Evolutionary conservation across 2,329 filamentous ascomycete species (phyloP), one percentile per base, ranked within the genome.

Genomic region (Pleurostoma richardsiae): DNA sequence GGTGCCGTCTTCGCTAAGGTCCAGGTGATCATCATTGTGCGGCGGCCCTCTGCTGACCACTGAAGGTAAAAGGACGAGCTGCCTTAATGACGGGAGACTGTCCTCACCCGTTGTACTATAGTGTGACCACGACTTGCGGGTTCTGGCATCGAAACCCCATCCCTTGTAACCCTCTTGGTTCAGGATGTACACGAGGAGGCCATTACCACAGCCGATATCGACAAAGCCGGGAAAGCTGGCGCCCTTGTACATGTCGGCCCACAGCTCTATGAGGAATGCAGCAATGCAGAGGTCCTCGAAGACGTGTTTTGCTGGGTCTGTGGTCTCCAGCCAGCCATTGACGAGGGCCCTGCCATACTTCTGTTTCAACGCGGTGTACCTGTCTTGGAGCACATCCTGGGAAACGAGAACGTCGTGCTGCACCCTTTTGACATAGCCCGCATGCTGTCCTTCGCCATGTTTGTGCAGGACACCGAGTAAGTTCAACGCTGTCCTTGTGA

Each of bases 151-250:
- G 58, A 97, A 96, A 0, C 94, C 94, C 81, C 86, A 95, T 27
- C 94, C 94, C 0, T 62, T 56, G 64, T 90, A 97, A 8, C 90
- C 90, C 67, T 97, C 91, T 49, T 77, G 70, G 10, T 83, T 76
- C 4, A 99, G 77, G 36, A 99, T 80, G 60, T 95, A 81, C 6
- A 95, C 88, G 2, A 99, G 77, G 4, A 99, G 73, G 1, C 94
- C 94, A 59, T 97, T 99, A 2, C 94, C 94, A 61, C 94, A 97
- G 4, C 92, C 94, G 41, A 99, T 90, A 59, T 99, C 94, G 26
- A 96, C 88, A 58, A 97, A 99, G 1, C 92, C 91, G 0, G 90
- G 88, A 56, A 96, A 96, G 0, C 54, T 50, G 1, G 42, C 48
- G 39, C 60, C 61, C 36, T 56, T 60, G 62, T 97, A 97, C 83